These are phyloP conservation scores for Candida glucosophila DNA, from an alignment of 1,139 yeast species.

Conservation along the genomic window DNA sequence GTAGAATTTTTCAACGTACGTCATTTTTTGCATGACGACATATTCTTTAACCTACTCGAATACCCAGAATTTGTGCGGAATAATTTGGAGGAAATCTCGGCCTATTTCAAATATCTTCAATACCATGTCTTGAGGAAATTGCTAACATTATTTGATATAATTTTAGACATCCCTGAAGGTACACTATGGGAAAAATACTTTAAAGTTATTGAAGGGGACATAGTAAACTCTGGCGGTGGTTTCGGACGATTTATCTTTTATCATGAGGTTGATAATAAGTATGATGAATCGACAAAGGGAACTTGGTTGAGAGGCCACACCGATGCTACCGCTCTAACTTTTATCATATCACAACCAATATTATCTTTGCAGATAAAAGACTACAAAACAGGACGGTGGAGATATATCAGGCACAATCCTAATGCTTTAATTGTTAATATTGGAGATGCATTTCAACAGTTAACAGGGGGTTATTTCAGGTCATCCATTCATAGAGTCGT, in stretches of 20 bases:
- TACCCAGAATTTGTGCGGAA: conserved; percentile 22
- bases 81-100: conserved; percentile 17
- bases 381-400: conserved; percentile 37
- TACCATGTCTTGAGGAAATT: conserved; percentile 16
- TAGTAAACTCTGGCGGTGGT: conserved; percentile 19
- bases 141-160: conserved; percentile 19
- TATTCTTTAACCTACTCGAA: conserved; percentile 11
- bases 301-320: conserved; percentile 46
- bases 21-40: conserved; percentile 13
- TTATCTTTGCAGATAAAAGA: conserved; percentile 42
- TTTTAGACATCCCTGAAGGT: conserved; percentile 25
- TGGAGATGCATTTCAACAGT: conserved; percentile 22
- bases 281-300: conserved; percentile 14
- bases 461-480: conserved; percentile 24
- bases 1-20: conserved; percentile 20
- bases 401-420: conserved; percentile 37
- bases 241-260: conserved; percentile 26
- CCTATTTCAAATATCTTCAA: conserved; percentile 20
- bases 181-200: conserved; percentile 21
- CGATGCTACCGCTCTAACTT: conserved; percentile 41
- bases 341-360: conserved; percentile 41
- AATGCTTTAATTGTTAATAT: conserved; percentile 37
- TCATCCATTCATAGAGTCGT: conserved; percentile 23
- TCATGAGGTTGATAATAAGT: conserved; percentile 20
- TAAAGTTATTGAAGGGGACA: conserved; percentile 14